phyloP scores from a whole-genome alignment of 2,329 filamentous ascomycete species.

The Ceratocystis lukuohia region DNA sequence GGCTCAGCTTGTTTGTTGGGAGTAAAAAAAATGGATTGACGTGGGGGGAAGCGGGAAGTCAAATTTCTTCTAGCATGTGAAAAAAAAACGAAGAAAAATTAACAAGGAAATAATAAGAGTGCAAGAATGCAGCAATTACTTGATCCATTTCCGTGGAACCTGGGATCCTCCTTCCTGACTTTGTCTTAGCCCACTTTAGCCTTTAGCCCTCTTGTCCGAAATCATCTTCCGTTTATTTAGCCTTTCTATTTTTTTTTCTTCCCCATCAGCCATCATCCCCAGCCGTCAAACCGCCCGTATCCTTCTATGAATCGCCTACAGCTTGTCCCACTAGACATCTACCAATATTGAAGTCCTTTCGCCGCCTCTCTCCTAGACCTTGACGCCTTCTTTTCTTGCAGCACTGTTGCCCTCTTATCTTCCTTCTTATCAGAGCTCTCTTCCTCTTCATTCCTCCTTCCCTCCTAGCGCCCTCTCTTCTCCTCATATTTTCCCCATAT shows the following conservation, averaged over 20 bases:
- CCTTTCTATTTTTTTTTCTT: not conserved
- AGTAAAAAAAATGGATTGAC: not conserved
- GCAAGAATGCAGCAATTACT: not conserved
- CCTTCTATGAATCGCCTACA: not conserved
- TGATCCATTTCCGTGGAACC: not conserved
- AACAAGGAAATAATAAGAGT: not conserved
- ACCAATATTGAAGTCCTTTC: not conserved
- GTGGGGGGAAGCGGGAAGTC: not conserved
- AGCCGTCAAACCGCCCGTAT: not conserved
- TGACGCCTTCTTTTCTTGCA: not conserved
- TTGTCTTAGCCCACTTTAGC: not conserved
- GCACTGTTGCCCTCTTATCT: not conserved
- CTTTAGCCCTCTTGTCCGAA: not conserved
- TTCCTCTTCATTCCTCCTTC: not conserved
- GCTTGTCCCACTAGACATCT: not conserved
- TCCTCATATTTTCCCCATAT: not conserved
- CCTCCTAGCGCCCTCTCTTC: not conserved
- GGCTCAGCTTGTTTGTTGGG: not conserved
- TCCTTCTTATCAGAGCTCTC: not conserved
- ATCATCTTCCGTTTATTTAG: not conserved
- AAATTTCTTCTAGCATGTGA: not conserved
- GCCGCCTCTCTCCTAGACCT: not conserved
- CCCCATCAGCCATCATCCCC: not conserved
- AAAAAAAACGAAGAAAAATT: not conserved
- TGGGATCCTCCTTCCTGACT: not conserved